These are phyloP conservation scores for Zarea fungicola DNA, from an alignment of 2,329 filamentous ascomycete genomes.

Conservation along the genomic window DNA sequence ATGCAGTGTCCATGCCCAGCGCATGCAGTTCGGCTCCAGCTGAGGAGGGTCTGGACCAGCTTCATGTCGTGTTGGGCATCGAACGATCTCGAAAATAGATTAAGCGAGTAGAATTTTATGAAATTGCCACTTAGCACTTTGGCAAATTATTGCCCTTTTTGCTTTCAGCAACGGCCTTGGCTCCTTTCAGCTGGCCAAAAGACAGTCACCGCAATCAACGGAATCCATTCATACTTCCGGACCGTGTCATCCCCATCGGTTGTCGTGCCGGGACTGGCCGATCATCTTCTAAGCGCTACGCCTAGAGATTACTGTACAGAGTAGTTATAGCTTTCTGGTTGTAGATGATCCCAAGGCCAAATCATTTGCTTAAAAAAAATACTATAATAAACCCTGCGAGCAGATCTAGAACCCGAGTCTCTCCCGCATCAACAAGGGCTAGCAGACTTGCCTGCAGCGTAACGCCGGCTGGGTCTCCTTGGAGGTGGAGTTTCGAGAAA, in stretches of 20 bases:
- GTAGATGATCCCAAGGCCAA: not conserved
- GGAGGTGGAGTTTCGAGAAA: not conserved
- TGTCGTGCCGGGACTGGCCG: not conserved
- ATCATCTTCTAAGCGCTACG: conserved; percentile 7
- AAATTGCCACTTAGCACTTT: not conserved
- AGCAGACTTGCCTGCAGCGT: conserved; percentile 1
- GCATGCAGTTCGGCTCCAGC: not conserved
- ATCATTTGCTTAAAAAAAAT: not conserved
- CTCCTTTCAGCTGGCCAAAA: not conserved
- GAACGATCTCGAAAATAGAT: not conserved
- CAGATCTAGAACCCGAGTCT: conserved; percentile 3
- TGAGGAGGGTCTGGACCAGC: not conserved
- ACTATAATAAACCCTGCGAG: not conserved
- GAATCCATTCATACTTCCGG: not conserved
- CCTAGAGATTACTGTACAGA: not conserved
- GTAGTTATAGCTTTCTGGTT: not conserved
- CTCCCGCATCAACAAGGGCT: not conserved
- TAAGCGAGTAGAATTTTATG: not conserved
- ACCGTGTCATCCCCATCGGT: not conserved
- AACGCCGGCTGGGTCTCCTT: not conserved
- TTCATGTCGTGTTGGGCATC: conserved; percentile 1
- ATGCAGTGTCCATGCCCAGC: not conserved
- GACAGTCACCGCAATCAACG: not conserved
- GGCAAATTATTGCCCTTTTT: too few relatives aligned
- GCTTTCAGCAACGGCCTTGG: too few relatives aligned